Base-by-base conservation (phyloP, 148 eudicot species). In the Amaranthus hypochondriacus region DNA sequence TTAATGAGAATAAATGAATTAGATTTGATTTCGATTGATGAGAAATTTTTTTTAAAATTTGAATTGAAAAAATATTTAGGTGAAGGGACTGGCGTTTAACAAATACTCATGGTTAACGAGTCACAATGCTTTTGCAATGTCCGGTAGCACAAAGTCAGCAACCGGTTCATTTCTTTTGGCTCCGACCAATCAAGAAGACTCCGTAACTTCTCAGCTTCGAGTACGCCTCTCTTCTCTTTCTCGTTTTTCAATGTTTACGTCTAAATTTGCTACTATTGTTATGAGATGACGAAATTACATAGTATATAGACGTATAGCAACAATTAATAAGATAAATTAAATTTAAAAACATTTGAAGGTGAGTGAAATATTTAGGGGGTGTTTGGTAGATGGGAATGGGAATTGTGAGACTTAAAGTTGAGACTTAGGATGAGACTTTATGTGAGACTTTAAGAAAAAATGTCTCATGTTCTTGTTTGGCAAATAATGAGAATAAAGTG, bases 101-200 rank as follows among this genome's bases (percentile, higher is more conserved):
- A 81, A 75, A 43, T 93, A 93, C 73, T 83, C 98, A 70, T 93
- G 96, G 96, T 78, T 93, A 64, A 93, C 98, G 73, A 91, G 89
- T 44, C 98, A 93, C 80, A 93, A 93, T 54, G 81, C 98, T 3
- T 93, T 64, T 78, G 97, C 99, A 21, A 57, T 79, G 4, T 66
- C 85, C 21, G 96, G 93, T 56, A 54, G 72, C 43, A 60, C 74
- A 7, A 87, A 66, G 50, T 92, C 99, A 0, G 79, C 80, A 1
- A 87, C 87, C 6, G 94, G 97, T 11, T 80, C 89, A 0, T 8
- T 54, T 9, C 81, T 90, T 15, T 13, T 92, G 10, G 82, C 96
- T 70, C 88, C 93, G 48, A 84, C 93, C 53, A 92, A 95, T 79
- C 99, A 95, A 69, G 94, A 92, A 56, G 96, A 90, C 77, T 71